phyloP scores from a whole-genome alignment of 305 asterid species.

The Fraxinus latifolia region DNA sequence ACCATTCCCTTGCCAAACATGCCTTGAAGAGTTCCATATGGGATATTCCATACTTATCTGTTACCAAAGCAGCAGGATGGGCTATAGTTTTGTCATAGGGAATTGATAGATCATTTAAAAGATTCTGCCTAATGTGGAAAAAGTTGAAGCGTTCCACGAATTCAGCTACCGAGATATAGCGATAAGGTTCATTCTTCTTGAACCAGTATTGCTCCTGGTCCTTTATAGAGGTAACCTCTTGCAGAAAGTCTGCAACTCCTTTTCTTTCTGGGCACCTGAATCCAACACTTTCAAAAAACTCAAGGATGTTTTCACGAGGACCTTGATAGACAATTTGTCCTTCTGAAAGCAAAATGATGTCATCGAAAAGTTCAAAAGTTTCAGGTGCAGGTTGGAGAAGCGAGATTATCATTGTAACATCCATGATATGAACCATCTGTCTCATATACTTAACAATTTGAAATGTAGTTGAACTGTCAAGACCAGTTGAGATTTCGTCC shows the following conservation, averaged over 20 bases:
- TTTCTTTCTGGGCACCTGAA: constrained; percentile 91
- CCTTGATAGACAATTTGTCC: constrained; percentile 88
- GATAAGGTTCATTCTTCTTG: constrained; percentile 59
- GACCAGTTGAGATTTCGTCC: constrained; percentile 98
- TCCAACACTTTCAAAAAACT: constrained; percentile 77
- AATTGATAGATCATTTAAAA: constrained; percentile 58
- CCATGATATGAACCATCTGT: constrained; percentile 90
- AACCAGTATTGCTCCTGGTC: constrained; percentile 94
- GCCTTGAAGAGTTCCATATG: constrained; percentile 76
- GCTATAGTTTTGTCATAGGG: constrained; percentile 63
- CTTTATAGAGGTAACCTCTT: constrained; percentile 85
- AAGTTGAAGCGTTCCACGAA: constrained; percentile 61
- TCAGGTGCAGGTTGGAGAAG: constrained; percentile 98
- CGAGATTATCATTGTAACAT: constrained; percentile 80
- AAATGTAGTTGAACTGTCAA: constrained; percentile 89
- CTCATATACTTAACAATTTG: constrained; percentile 79
- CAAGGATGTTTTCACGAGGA: constrained; percentile 70
- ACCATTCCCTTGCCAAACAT: constrained; percentile 79
- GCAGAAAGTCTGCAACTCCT: constrained; percentile 90
- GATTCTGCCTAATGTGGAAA: constrained; percentile 64
- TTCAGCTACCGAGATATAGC: constrained; percentile 57
- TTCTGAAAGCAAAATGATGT: constrained; percentile 73
- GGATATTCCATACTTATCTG: constrained; percentile 74
- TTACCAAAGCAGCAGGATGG: constrained; percentile 93
- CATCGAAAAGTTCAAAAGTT: constrained; percentile 82